Evolutionary conservation across 441 rosid species (phyloP).

Genomic region (Populus hybrid): DNA sequence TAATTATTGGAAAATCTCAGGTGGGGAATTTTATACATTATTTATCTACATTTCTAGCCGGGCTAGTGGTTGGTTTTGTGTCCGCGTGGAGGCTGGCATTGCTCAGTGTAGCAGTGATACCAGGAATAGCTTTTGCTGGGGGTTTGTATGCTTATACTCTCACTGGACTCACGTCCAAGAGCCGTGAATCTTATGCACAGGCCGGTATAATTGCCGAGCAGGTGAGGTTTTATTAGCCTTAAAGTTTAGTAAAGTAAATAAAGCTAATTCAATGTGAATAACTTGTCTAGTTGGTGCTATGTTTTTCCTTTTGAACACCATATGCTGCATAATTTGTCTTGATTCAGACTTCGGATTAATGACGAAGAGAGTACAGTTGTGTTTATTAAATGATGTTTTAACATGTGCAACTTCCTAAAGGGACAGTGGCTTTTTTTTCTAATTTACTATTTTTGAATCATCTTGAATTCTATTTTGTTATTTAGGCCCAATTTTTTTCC

Average conservation of each 20-base stretch:
- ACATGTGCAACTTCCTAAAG: slow-evolving; percentile 24
- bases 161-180: slow-evolving; percentile 94
- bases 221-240: slow-evolving; percentile 45
- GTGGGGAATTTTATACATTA: slow-evolving; percentile 98
- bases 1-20: slow-evolving; percentile 28
- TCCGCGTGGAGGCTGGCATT: slow-evolving; percentile 97
- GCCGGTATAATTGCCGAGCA: slow-evolving; percentile 98
- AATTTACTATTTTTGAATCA: slow-evolving; percentile 1
- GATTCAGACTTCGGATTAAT: slow-evolving; percentile 13
- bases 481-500: not conserved
- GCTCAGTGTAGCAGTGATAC: slow-evolving; percentile 92
- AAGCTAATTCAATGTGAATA: slow-evolving; percentile 4
- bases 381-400: slow-evolving; percentile 21
- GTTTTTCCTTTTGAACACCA: not conserved
- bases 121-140: slow-evolving; percentile 98
- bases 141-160: slow-evolving; percentile 96
- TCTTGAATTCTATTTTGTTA: slow-evolving; percentile 10
- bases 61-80: slow-evolving; percentile 97
- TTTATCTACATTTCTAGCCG: slow-evolving; percentile 92
- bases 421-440: slow-evolving; percentile 14
- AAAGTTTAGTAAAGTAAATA: not conserved
- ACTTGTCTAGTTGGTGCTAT: not conserved
- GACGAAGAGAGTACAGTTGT: slow-evolving; percentile 22
- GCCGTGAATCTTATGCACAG: slow-evolving; percentile 95
- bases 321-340: slow-evolving; percentile 1